Evolutionary conservation across 352 stramenopile genomes (phyloP).

Genomic region (Phytophthora melonis): DNA sequence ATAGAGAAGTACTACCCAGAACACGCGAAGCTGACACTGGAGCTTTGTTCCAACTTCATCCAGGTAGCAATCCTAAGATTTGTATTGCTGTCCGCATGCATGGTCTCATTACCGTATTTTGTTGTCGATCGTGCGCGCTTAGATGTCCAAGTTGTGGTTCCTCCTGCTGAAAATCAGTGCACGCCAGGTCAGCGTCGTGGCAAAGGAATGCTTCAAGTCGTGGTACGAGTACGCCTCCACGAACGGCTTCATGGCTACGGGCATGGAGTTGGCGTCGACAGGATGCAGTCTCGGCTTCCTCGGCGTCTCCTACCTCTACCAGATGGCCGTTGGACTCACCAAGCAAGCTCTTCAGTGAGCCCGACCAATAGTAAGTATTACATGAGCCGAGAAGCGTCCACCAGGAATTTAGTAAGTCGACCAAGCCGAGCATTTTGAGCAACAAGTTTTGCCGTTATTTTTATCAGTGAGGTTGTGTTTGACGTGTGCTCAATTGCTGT

Average conservation of each 20-base stretch:
- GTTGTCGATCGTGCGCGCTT: conserved; percentile 2
- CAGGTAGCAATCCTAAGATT: conserved; percentile 42
- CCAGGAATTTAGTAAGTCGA: neutral
- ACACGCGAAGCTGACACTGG: conserved; percentile 69
- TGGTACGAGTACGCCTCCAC: conserved; percentile 77
- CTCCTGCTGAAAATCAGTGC: conserved; percentile 82
- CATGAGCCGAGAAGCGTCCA: neutral
- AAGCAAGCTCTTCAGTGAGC: conserved; percentile 39
- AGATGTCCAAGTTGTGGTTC: conserved; percentile 87
- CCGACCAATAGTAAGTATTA: neutral
- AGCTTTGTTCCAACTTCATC: conserved; percentile 78
- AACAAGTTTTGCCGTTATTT: conserved; percentile 39
- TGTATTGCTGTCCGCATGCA: too few relatives aligned
- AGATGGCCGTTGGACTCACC: conserved; percentile 52
- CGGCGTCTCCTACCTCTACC: conserved; percentile 67
- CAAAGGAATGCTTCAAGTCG: conserved; percentile 69
- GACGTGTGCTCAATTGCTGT: neutral
- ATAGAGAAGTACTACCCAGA: conserved; percentile 87
- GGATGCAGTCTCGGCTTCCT: conserved; percentile 75
- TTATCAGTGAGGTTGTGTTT: conserved; percentile 15
- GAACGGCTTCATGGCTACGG: conserved; percentile 75
- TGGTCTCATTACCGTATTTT: neutral
- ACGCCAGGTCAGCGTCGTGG: conserved; percentile 71
- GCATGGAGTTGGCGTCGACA: conserved; percentile 72
- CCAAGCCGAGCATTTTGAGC: conserved; percentile 8